Conservation (phyloP, 2,329 filamentous ascomycete species). For the Fusarium nisikadoi region DNA sequence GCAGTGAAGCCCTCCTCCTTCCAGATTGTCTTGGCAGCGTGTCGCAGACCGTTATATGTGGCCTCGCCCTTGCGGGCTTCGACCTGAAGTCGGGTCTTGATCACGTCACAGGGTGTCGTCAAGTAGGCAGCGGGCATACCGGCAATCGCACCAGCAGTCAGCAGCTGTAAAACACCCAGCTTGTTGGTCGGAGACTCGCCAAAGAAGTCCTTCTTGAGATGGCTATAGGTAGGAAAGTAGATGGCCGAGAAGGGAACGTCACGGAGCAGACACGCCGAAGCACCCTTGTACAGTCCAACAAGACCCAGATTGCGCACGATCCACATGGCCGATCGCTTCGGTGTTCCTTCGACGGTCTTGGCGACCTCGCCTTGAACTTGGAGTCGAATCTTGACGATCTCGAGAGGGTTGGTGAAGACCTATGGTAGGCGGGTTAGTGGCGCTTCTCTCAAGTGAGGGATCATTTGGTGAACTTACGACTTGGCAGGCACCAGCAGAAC, state of each 20-base stretch:
- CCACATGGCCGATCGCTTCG: constrained; percentile 95
- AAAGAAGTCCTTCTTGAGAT: constrained; percentile 93
- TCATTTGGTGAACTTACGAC: constrained; percentile 74
- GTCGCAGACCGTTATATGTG: constrained; percentile 85
- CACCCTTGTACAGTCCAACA: constrained; percentile 95
- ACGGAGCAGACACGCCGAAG: constrained; percentile 90
- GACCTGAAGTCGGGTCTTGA: constrained; percentile 98
- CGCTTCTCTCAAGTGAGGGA: background rate
- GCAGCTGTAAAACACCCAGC: constrained; percentile 87
- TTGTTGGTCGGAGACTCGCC: constrained; percentile 89
- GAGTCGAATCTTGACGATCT: constrained; percentile 98
- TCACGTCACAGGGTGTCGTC: constrained; percentile 97
- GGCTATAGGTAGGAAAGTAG: constrained; percentile 97
- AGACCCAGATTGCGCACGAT: constrained; percentile 96
- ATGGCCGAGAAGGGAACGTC: constrained; percentile 99
- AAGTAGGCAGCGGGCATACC: constrained; percentile 94
- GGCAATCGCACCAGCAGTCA: constrained; percentile 93
- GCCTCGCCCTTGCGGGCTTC: constrained; percentile 96
- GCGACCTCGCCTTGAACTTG: constrained; percentile 97
- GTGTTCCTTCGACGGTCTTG: constrained; percentile 83
- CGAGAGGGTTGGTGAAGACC: constrained; percentile 97
- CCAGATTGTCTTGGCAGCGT: constrained; percentile 85
- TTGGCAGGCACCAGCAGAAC: constrained; percentile 90
- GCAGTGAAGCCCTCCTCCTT: constrained; percentile 93
- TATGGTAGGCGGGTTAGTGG: constrained; percentile 48